Evolutionary conservation across 345 rosid genomes (phyloP), one percentile per base, ranked within the genome.

Genomic region (Citrus australasica): DNA sequence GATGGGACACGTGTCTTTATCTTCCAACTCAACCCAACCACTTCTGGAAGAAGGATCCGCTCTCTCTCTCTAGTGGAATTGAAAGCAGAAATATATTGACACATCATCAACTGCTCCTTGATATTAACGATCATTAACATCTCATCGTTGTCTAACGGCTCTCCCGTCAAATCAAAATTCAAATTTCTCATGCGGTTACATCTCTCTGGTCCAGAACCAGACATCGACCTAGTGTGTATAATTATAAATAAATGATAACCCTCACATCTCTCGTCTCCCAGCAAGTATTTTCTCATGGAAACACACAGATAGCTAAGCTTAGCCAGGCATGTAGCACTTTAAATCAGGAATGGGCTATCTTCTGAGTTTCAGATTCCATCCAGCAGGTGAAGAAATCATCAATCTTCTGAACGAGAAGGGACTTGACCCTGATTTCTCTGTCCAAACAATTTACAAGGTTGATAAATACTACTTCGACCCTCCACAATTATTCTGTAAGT

Each of bases 401-500:
- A 3, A 13, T 62, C 5, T 74, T 48, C 81, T 65, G 27, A 21
- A 4, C 30, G 1, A 2, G 32, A 85, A 82, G 71, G 40, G n/a
- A 55, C n/a, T 56, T 5, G 83, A 84, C 68, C 24, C 19, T 3
- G 69, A 69, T 79, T 60, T 28, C 24, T 38, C 25, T 1, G 78
- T 76, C 25, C 76, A 48, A 16, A 7, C 24, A 30, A 65, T 81
- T 14, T n/a, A 22, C 40, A 75, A 72, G 58, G 33, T 76, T 46
- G 73, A 84, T 69, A 67, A 69, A 14, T 72, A 65, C 73, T 55
- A 40, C 10, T 51, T 17, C 68, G 84, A 84, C 1, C 88, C 88
- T 0, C 9, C 4, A 6, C 73, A 40, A 0, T 69, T 89, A 46
- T 86, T 85, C 60, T 72, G 90, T 87, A 75, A 80, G 85, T 62